Evolutionary conservation across 495 filamentous ascomycete species (phyloP).

Genomic region (Penicillium simplicissimum): DNA sequence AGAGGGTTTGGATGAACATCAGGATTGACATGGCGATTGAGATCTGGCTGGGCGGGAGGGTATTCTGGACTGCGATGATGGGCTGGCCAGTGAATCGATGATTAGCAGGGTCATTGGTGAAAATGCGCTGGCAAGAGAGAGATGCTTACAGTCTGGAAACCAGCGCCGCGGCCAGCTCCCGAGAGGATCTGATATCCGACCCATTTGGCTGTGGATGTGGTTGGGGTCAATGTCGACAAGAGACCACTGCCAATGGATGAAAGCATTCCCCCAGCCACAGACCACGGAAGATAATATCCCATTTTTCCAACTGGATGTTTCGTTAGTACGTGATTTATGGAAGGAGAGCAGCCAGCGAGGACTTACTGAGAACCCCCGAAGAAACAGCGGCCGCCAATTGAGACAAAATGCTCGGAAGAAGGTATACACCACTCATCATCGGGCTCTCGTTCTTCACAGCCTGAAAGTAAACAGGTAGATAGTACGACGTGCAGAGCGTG

Average conservation of each 20-base stretch:
- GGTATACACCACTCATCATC: constrained; percentile 39
- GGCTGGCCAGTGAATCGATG: constrained; percentile 26
- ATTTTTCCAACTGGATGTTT: constrained; percentile 31
- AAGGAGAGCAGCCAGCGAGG: not conserved
- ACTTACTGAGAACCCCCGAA: constrained; percentile 44
- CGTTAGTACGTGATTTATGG: constrained; percentile 1
- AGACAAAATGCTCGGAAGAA: constrained; percentile 48
- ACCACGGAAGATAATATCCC: constrained; percentile 54
- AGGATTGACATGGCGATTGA: constrained; percentile 53
- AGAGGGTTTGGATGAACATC: constrained; percentile 52
- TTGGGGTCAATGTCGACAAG: constrained; percentile 47
- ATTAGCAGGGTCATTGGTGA: not conserved
- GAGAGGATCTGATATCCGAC: constrained; percentile 58
- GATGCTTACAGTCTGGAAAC: constrained; percentile 42
- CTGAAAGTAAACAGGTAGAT: constrained; percentile 48
- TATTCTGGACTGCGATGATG: constrained; percentile 56
- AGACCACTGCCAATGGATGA: constrained; percentile 49
- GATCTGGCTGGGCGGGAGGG: constrained; percentile 43
- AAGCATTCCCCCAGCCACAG: constrained; percentile 29
- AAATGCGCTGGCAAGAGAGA: not conserved
- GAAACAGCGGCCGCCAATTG: constrained; percentile 49
- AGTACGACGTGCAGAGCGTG: constrained; percentile 31
- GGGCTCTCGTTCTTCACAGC: constrained; percentile 30
- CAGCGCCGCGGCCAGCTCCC: constrained; percentile 53
- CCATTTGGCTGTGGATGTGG: constrained; percentile 47